Conservation (phyloP, 257 asterid species). For the Solanum pimpinellifolium region DNA sequence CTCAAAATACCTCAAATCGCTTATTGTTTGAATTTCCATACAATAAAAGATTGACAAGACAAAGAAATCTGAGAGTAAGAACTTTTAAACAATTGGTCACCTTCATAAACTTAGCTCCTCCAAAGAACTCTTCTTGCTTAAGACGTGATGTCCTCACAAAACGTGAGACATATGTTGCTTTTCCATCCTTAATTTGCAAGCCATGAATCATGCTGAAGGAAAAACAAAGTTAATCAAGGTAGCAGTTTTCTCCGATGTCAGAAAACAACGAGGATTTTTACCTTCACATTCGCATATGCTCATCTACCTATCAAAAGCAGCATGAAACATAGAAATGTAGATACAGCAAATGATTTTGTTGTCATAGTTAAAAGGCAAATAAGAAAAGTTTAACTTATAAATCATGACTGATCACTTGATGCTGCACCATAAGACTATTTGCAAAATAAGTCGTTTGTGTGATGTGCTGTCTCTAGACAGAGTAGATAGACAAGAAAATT, state of each 20-base stretch:
- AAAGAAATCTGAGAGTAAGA: not conserved
- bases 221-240: not conserved
- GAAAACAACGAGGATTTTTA: not conserved
- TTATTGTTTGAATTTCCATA: not conserved
- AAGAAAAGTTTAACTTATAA: not conserved
- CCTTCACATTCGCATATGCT: not conserved
- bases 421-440: not conserved
- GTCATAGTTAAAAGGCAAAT: not conserved
- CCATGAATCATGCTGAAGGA: conserved; percentile 90
- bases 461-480: not conserved
- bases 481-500: not conserved
- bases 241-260: not conserved
- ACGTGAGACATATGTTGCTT: conserved; percentile 89
- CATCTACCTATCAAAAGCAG: not conserved
- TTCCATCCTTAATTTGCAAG: conserved; percentile 85
- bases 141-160: conserved; percentile 85
- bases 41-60: not conserved
- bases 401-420: not conserved
- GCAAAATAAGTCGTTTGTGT: not conserved
- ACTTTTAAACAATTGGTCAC: conserved; percentile 10
- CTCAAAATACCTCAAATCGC: not conserved
- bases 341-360: not conserved
- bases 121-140: conserved; percentile 78
- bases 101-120: conserved; percentile 87
- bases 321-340: not conserved